phyloP scores from a whole-genome alignment of 805 yeast species.

The Debaryomyces prosopidis region DNA sequence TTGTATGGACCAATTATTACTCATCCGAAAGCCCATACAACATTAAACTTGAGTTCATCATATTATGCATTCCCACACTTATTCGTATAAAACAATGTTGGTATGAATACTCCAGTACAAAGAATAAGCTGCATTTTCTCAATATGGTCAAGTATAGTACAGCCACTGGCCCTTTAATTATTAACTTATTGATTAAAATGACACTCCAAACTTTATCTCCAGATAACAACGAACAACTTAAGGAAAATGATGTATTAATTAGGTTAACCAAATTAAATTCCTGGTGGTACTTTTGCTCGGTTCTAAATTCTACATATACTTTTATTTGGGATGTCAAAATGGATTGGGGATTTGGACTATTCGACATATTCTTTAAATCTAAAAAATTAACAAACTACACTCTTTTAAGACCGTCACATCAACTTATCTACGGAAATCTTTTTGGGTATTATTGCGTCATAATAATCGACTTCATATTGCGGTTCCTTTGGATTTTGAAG shows the following conservation, averaged over 20 bases:
- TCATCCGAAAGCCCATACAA: constrained; percentile 31
- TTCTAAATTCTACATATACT: constrained; percentile 73
- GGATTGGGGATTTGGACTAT: constrained; percentile 81
- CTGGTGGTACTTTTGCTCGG: constrained; percentile 45
- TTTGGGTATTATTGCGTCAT: constrained; percentile 58
- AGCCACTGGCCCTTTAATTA: constrained; percentile 44
- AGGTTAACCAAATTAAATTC: constrained; percentile 23
- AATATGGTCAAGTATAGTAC: constrained; percentile 78
- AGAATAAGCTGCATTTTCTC: constrained; percentile 55
- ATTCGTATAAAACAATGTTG: constrained; percentile 83
- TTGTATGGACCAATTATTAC: constrained; percentile 45
- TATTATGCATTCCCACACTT: constrained; percentile 58
- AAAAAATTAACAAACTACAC: constrained; percentile 6
- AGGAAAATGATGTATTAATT: constrained; percentile 12
- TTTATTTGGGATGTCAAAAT: constrained; percentile 85
- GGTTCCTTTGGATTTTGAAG: constrained; percentile 78
- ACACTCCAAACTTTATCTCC: constrained; percentile 1
- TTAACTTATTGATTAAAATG: constrained; percentile 25
- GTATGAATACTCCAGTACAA: constrained; percentile 57
- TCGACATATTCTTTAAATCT: constrained; percentile 32
- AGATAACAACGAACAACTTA: constrained; percentile 10
- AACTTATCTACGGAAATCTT: constrained; percentile 25
- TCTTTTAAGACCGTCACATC: constrained; percentile 18
- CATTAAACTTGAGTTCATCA: constrained; percentile 27
- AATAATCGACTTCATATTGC: constrained; percentile 56